Base-by-base conservation (phyloP, 441 rosid genomes). In the Flueggea neowawraea region DNA sequence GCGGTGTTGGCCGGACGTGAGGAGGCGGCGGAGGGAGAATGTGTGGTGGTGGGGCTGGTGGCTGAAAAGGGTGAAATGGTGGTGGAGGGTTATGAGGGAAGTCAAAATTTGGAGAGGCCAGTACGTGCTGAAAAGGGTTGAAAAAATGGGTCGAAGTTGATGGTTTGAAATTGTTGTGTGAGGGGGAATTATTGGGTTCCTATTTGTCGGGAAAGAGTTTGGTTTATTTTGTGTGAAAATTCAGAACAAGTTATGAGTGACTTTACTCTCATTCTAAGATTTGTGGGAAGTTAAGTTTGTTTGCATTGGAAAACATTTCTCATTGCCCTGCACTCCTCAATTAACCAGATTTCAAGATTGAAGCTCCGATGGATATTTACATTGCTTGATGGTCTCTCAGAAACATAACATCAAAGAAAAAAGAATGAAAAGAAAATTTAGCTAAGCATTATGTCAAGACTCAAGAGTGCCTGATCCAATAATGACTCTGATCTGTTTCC, bases 241-340 rank as follows among this genome's bases (percentile, higher is more conserved):
- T 65, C 52, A 65, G 48, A 51, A 55, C 59, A 80, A 78, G 78
- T 64, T 77, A 64, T 14, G n/a, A 61, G 62, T 75, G 4, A 36
- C 41, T 52, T 90, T 77, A 48, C 79, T 70, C 80, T 31, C 78
- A 78, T 72, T 62, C 86, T 62, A 87, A 82, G 90, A 54, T 72
- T 80, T 52, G 71, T 52, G 69, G 32, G 3, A 45, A 39, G 50
- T 43, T 6, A 6, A 11, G 73, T 44, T 82, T 87, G 84, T 69
- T 79, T 86, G 91, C 75, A 84, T 80, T 86, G 72, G 73, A 83
- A 81, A 80, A 76, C 84, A 88, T 88, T 80, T 71, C 80, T 73
- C 54, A 55, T 11, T 63, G 47, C 52, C 58, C 58, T 41, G 2
- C 66, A 41, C 50, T 44, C 13, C 69, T 66, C 60, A 58, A 16